Base-by-base conservation (phyloP, 495 filamentous ascomycete genomes). In the Chaetomium fimeti region DNA sequence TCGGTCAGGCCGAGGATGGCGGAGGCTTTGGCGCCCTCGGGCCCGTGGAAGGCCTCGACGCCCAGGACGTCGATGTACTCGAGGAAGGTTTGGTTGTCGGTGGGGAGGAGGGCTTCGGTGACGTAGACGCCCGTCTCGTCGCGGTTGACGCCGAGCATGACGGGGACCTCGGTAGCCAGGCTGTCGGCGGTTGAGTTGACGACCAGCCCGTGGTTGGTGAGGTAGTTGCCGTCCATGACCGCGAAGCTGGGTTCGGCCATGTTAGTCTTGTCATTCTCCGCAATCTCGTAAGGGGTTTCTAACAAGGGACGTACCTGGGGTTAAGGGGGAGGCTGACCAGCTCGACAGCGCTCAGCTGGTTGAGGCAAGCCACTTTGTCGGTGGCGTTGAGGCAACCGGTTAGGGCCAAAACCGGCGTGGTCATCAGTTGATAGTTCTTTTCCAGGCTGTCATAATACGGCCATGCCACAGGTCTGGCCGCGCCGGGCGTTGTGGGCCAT, bases 141-240 rank as follows among this genome's bases (percentile, higher is more conserved):
- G 65, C 79, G 78, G 53, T 73, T 76, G 70, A 79, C 73, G 61
- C 74, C 69, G 20, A 71, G 69, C 63, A 79, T 75, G 20, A 80
- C 62, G 15, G 74, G 47, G 8, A 72, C 64, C n/a, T 67, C 59
- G 16, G 71, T 59, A 0, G 70, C 65, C 9, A 63, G 48, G 9
- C 70, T 68, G 11, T 27, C 55, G 4, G 56, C 47, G 0, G 72
- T 70, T 6, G 62, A 32, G 57, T 74, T 72, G 49, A 76, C 68
- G 28, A 65, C 36, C 25, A 74, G 70, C 49, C 72, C 65, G 67
- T 66, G 63, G 55, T 69, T 52, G 60, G 66, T 66, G 42, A 73
- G 55, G 72, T 71, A 72, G 1, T 64, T 74, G 40, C 78, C 78
- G 65, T 82, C 79, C 27, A 69, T 61, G 28, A 78, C 72, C 25